Evolutionary conservation across 2,329 filamentous ascomycete genomes (phyloP), one percentile per base, ranked within the genome.

Genomic region (Ceratocystis lukuohia): DNA sequence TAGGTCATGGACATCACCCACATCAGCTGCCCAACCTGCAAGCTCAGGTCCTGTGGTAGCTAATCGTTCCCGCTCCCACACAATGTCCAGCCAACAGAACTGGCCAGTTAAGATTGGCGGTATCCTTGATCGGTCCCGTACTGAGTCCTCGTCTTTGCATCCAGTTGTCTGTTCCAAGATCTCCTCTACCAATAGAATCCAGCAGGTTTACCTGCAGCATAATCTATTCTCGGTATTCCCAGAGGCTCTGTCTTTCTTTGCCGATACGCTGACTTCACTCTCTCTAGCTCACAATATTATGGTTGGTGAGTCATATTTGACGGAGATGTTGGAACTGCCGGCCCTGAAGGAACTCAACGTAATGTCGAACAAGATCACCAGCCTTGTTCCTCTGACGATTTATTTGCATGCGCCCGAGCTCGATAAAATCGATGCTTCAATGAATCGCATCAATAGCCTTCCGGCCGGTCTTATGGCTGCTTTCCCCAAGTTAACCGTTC

Each of bases 261-360:
- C 87, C 1, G 79, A 84, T 15, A 87, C 85, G 1, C 76, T 97
- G 48, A 86, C 84, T 0, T 82, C 84, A 0, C 80, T 96, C 17
- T 89, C 88, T 62, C 74, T 96, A 28, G 84, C 89, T 1, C 83
- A 90, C 71, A 95, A 96, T 73, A 83, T 88, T 65, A 77, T 93
- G 28, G 78, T 82, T 3, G 82, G 83, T 22, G 81, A 85, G 69
- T 76, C 79, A 0, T 91, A 89, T 72, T 76, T 96, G 61, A 79
- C 80, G 2, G 83, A 85, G 44, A 78, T 82, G 2, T 76, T 96
- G 3, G 82, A 86, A 37, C 80, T 97, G 0, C 88, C 89, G 0
- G 84, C 82, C 2, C 80, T 97, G 10, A 86, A 85, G 70, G 89
- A 92, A 70, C 80, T 97, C 48, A 91, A 88, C 71, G 75, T 97